Conservation (phyloP, 148 eudicot species). For the Dianthus caryophyllus region DNA sequence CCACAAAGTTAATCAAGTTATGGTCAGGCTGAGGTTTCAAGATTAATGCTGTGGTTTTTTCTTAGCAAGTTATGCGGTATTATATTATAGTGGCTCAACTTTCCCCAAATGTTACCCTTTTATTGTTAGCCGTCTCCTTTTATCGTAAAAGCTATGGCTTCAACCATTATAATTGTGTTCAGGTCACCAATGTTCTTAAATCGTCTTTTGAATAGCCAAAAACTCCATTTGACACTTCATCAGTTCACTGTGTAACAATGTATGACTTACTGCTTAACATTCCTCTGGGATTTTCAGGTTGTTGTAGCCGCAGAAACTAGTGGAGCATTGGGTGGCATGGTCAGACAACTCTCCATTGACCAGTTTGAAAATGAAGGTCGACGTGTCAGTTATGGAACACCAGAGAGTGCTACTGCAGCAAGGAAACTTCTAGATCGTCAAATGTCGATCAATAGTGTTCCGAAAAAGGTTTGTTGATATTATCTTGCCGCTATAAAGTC, state of each 20-base stretch:
- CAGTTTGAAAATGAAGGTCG: constrained; percentile 99
- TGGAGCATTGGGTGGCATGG: constrained; percentile 99
- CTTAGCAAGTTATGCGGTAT: no score
- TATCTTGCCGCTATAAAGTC: constrained; percentile 2
- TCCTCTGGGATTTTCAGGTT: constrained; percentile 49
- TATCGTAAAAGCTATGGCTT: not conserved
- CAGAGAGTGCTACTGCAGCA: constrained; percentile 95
- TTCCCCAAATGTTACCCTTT: no score
- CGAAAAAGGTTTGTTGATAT: constrained; percentile 67
- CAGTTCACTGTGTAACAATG: not conserved
- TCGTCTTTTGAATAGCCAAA: not conserved
- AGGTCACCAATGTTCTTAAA: not conserved
- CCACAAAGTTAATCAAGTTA: not conserved
- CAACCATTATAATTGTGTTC: not conserved
- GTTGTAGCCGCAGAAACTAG: constrained; percentile 98
- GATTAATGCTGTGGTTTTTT: not conserved
- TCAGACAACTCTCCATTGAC: constrained; percentile 95
- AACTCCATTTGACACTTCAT: not conserved
- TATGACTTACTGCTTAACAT: constrained; percentile 8
- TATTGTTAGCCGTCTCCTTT: not conserved
- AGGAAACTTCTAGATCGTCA: constrained; percentile 93
- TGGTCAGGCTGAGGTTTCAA: constrained; percentile 3
- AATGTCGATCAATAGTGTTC: constrained; percentile 93
- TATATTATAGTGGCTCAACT: no score
- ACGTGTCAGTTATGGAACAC: constrained; percentile 96